Base-by-base conservation (phyloP, 2,329 filamentous ascomycete genomes). In the Scortechinia acanthostroma region DNA sequence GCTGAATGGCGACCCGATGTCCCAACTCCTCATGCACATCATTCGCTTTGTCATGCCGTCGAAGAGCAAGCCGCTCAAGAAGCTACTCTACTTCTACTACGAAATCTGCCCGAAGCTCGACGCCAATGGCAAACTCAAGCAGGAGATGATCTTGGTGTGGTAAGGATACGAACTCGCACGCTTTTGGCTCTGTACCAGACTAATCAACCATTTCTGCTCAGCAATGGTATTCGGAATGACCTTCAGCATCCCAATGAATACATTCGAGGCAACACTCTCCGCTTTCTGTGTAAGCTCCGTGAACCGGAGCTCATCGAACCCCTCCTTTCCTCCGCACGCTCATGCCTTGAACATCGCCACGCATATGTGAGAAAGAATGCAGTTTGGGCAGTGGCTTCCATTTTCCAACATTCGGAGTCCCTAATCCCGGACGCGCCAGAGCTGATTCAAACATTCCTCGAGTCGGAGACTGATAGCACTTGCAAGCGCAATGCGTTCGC, bases 21-120 rank as follows among this genome's bases (percentile, higher is more conserved):
- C 91, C 21, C 84, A 90, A 55, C 76, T 98, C 17, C 82, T 98
- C 56, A 98, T 98, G 93, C 93, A 97, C 71, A 98, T 98, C 60
- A 98, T 98, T 65, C 89, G 93, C 64, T 98, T 98, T 64, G 91
- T 98, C 57, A 98, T 98, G 93, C 93, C 93, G 14, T 95, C 90
- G 51, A 96, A 94, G 73, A 89, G 87, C 67, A 98, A 98, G 72
- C 74, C 86, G 35, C 74, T 98, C 58, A 98, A 98, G 80, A 98
- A 98, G 74, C 77, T 98, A 49, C 79, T 98, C 46, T 98, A 98
- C 70, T 93, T 98, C 66, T 98, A 98, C 73, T 96, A 97, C 64
- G 93, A 98, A 70, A 93, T 97, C 63, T 97, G 93, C 65, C 93
- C 91, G 33, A 98, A 98, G 72, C 83, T 90, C 47, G 93, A 98